These are phyloP conservation scores for Dryas alaskensis DNA, from an alignment of 306 rosid species.

Conservation along the genomic window DNA sequence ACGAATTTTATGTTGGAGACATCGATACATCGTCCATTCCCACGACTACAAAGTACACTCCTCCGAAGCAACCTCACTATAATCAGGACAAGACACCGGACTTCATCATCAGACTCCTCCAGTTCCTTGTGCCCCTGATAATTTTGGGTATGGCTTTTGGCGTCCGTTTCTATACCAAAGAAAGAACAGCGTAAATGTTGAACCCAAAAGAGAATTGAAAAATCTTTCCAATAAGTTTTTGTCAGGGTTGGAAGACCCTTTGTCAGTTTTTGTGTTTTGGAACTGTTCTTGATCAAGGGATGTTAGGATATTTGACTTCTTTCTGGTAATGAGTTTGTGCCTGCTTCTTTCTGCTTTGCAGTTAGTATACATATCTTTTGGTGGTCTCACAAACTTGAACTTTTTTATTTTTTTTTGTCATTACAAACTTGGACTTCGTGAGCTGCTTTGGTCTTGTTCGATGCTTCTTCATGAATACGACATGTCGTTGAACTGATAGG, in stretches of 20 bases:
- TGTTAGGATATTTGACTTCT: conserved; percentile 9
- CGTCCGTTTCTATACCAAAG: conserved; percentile 63
- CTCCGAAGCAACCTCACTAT: conserved; percentile 76
- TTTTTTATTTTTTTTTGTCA: background rate
- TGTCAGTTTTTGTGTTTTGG: conserved; percentile 13
- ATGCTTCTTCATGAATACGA: background rate
- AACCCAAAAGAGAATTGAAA: background rate
- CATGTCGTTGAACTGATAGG: background rate
- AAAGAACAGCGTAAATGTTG: conserved; percentile 30
- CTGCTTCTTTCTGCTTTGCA: conserved; percentile 23
- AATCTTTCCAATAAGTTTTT: conserved; percentile 31
- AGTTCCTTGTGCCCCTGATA: conserved; percentile 68
- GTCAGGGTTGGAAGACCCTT: conserved; percentile 17
- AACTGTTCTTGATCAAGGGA: conserved; percentile 21
- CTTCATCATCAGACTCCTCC: conserved; percentile 70
- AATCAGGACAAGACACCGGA: conserved; percentile 69
- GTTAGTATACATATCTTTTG: background rate
- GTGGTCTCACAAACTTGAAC: background rate
- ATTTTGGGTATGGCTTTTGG: conserved; percentile 77
- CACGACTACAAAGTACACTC: conserved; percentile 47
- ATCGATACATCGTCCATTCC: conserved; percentile 64
- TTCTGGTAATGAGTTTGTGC: conserved; percentile 26
- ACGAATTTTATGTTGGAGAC: conserved; percentile 78
- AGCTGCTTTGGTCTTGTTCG: background rate
- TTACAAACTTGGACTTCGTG: background rate